A percentile compares a stretch with the other conserved stretches of the same genome.
Conservation (phyloP, 495 filamentous ascomycete genomes). For the Penicillium bialowiezense region DNA sequence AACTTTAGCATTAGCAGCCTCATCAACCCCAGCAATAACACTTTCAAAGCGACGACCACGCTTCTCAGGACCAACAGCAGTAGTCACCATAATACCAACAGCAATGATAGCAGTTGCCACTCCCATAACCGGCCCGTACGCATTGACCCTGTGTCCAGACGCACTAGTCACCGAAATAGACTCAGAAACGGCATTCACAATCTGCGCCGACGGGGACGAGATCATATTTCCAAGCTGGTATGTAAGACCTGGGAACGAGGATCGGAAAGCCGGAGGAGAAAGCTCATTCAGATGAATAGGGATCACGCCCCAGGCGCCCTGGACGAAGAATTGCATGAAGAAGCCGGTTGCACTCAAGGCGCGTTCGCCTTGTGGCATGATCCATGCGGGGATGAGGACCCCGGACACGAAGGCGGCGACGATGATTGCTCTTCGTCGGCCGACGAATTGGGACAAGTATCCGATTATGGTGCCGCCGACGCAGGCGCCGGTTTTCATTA, state of each 20-base stretch:
- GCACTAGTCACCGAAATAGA: slow-evolving; percentile 42
- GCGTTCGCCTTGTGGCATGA: slow-evolving; percentile 56
- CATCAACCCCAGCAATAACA: slow-evolving; percentile 52
- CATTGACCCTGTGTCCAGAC: slow-evolving; percentile 52
- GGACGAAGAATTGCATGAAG: slow-evolving; percentile 75
- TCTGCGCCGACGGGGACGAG: slow-evolving; percentile 68
- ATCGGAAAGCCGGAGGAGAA: slow-evolving; percentile 70
- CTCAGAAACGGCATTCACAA: slow-evolving; percentile 66
- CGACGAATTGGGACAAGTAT: slow-evolving; percentile 68
- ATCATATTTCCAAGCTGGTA: slow-evolving; percentile 80
- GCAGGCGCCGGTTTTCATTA: slow-evolving; percentile 72
- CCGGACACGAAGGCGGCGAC: slow-evolving; percentile 54
- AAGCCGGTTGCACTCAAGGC: slow-evolving; percentile 65
- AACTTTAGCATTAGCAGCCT: slow-evolving; percentile 18
- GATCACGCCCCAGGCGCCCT: slow-evolving; percentile 76
- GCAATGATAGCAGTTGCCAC: slow-evolving; percentile 69
- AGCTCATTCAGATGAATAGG: slow-evolving; percentile 80
- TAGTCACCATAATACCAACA: slow-evolving; percentile 58
- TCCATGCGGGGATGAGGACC: slow-evolving; percentile 67
- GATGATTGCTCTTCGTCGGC: slow-evolving; percentile 66
- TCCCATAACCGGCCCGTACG: slow-evolving; percentile 68
- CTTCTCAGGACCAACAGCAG: slow-evolving; percentile 56
- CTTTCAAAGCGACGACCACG: slow-evolving; percentile 65
- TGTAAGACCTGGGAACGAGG: slow-evolving; percentile 46
- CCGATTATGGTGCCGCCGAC: slow-evolving; percentile 71